phyloP scores from a whole-genome alignment of 2,329 filamentous ascomycete genomes.

The Stachybotrys chartarum region DNA sequence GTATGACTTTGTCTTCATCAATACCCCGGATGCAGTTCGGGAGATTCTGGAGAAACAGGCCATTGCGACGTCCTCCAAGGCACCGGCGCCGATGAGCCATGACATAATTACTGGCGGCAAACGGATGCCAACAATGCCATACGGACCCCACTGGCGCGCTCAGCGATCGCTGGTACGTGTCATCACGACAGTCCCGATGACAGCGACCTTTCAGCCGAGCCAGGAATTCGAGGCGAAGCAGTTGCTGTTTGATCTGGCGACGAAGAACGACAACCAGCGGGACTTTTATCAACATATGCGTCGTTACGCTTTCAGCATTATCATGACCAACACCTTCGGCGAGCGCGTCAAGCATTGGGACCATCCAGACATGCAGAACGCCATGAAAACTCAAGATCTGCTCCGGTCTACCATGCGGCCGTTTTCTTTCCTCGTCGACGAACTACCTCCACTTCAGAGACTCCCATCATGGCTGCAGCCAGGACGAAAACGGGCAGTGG shows the following conservation, averaged over 20 bases:
- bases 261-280: conserved; percentile 2
- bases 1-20: conserved; percentile 8
- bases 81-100: conserved; percentile 4
- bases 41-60: conserved; percentile 10
- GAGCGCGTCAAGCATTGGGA: conserved; percentile 2
- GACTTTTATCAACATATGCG: conserved; percentile 7
- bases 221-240: conserved; percentile 8
- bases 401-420: neutral
- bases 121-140: conserved; percentile 3
- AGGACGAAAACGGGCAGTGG: neutral
- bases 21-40: conserved; percentile 4
- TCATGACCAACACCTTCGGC: conserved; percentile 4
- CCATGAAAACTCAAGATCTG: neutral
- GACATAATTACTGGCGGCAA: conserved; percentile 5
- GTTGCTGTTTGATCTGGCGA: conserved; percentile 4
- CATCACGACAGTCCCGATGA: conserved; percentile 3
- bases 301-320: conserved; percentile 1
- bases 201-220: conserved; percentile 2
- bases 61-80: conserved; percentile 5
- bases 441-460: neutral
- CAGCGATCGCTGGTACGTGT: conserved; percentile 4
- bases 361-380: conserved; percentile 3
- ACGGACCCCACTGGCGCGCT: conserved; percentile 7
- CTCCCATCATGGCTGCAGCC: neutral
- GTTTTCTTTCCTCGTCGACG: neutral